Percentiles rank a stretch among this genome's conserved stretches.
Conservation (phyloP, 2,329 filamentous ascomycete species). For the Aureobasidium sp. region DNA sequence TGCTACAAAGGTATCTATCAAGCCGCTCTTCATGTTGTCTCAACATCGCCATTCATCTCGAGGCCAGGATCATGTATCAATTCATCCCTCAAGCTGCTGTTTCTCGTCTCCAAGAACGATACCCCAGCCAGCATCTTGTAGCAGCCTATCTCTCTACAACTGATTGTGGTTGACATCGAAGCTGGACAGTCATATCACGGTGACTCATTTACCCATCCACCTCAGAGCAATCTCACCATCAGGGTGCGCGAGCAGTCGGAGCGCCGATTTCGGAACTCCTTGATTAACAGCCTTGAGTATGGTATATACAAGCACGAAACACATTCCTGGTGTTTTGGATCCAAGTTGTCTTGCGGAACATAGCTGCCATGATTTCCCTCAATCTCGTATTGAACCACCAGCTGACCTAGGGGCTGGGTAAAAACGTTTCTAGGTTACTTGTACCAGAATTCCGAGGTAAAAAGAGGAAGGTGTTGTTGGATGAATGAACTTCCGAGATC, state of each 20-base stretch:
- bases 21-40: too few relatives aligned
- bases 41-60: background rate
- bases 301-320: background rate
- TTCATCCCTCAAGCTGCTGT: background rate
- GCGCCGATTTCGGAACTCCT: background rate
- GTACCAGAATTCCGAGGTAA: background rate
- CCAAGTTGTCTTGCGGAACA: background rate
- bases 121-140: background rate
- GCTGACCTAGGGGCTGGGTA: background rate
- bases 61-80: background rate
- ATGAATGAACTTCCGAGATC: conserved; percentile 3
- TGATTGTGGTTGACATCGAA: background rate
- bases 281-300: background rate
- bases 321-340: background rate
- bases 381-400: background rate
- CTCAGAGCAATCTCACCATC: background rate
- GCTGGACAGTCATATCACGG: background rate
- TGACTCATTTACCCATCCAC: background rate
- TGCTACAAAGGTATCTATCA: too few relatives aligned
- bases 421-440: background rate
- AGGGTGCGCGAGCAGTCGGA: background rate
- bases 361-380: background rate
- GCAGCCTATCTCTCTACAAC: background rate
- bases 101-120: background rate
- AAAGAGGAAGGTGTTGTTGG: conserved; percentile 6